Base-by-base conservation (phyloP, 2,329 filamentous ascomycete species). In the Xylariomycetidae sp. region DNA sequence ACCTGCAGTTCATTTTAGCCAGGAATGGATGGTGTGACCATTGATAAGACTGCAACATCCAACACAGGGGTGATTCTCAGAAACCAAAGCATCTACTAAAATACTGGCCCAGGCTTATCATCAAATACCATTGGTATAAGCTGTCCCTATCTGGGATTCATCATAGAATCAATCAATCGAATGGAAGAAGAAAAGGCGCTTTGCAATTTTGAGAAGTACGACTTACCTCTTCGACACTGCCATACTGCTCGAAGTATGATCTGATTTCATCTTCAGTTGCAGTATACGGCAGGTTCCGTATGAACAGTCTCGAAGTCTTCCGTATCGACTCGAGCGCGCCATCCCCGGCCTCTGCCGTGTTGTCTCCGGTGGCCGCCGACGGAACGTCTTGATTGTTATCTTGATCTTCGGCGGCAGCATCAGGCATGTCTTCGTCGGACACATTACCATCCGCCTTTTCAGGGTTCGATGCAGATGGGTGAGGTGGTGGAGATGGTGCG, bases 61-160 rank as follows among this genome's bases (percentile, higher is more conserved):
- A 54, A 46, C 40, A 44, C 43, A 56, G 49, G 51, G 50, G 56
- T 59, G 47, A 58, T 65, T 67, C 65, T 89, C 83, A 92, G 87
- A 70, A 69, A 71, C 82, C 87, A 80, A 89, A 84, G 86, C 85
- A 95, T 96, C 90, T 98, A 98, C 92, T 95, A 98, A 95, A 93
- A 95, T 92, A 84, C 76, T 86, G 81, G 88, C 81, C 82, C 82
- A 80, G 78, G 67, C 63, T 73, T 87, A 71, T 78, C 85, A 89
- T 93, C 89, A 96, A 70, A 71, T 87, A 85, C 86, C 67, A 56
- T 63, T 60, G 71, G 84, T 84, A 90, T 95, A 85, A 88, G 90
- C 79, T 96, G 92, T 96, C 92, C 92, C 92, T 96, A 96, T 96
- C 92, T 84, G 84, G 76, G 77, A 68, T 86, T 96, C 90, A 96